Base-by-base conservation (phyloP, 495 filamentous ascomycete species). In the Podospora tetraspora region DNA sequence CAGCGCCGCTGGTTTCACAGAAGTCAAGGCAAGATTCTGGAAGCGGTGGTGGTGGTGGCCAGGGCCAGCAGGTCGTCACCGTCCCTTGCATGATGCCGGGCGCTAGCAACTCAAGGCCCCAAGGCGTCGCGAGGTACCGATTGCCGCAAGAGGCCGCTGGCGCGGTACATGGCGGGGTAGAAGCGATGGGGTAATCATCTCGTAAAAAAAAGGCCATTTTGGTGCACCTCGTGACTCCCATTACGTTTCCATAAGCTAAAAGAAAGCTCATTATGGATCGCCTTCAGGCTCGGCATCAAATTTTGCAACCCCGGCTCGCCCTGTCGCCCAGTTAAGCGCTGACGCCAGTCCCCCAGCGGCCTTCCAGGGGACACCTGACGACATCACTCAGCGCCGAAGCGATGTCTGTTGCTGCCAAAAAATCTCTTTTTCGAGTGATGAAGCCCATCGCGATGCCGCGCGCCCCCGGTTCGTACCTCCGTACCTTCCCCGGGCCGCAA, bases 241-340 rank as follows among this genome's bases (percentile, higher is more conserved):
- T 66, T 69, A 71, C 70, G 75, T 78, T 77, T 79, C 69, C 65
- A 77, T 79, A 68, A 72, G 74, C 71, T 77, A 79, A 79, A 25
- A 37, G 68, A 71, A 73, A 66, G 72, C 67, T 64, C 63, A 43
- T 52, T 65, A 69, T 66, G 68, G 68, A 69, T 27, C 65, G 52
- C 23, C 43, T 57, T 34, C 62, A 23, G 23, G 60, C 72, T 75
- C 68, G 74, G 74, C 74, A 69, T 37, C 69, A 72, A 52, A 74
- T 70, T 72, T 73, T 73, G 71, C 67, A 69, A 61, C 25, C 64
- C 70, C 24, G 59, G 22, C 27, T 19, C 43, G 23, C 60, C 57
- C 67, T n/a, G 43, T 19, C 43, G 23, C 60, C 57, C 67, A 52
- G 43, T n/a, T 61, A 71, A 65, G 69, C 65, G 69, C 69, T 69